These are phyloP conservation scores for Fusarium annulatum DNA, from an alignment of 2,329 filamentous ascomycete species.

Conservation along the genomic window DNA sequence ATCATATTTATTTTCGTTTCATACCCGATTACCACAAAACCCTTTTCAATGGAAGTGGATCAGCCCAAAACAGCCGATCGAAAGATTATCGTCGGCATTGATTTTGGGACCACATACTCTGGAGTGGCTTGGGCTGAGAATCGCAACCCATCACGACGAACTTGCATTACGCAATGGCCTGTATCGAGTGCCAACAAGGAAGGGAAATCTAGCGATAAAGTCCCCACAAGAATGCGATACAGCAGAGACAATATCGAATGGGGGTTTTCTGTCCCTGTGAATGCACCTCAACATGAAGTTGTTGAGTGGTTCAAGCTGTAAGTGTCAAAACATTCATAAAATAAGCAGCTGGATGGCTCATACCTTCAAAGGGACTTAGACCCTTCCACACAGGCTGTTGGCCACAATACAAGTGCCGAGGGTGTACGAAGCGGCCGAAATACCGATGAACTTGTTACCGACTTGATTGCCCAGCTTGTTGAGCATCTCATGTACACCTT, in stretches of 20 bases:
- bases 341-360: conserved; percentile 10
- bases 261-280: conserved; percentile 58
- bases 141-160: conserved; percentile 50
- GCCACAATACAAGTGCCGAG: conserved; percentile 44
- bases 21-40: neutral
- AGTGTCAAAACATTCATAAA: conserved; percentile 12
- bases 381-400: conserved; percentile 50
- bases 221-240: conserved; percentile 59
- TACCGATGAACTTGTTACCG: conserved; percentile 56
- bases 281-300: conserved; percentile 52
- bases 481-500: conserved; percentile 58
- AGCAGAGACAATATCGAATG: conserved; percentile 53
- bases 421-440: conserved; percentile 47
- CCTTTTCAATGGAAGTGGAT: conserved; percentile 51
- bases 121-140: conserved; percentile 62
- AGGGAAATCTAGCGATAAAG: conserved; percentile 56
- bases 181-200: conserved; percentile 50
- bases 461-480: conserved; percentile 59
- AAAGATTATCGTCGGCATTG: conserved; percentile 61
- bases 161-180: conserved; percentile 56
- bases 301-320: conserved; percentile 63
- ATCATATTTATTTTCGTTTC: neutral
- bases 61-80: conserved; percentile 50
- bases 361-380: conserved; percentile 49
- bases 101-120: conserved; percentile 66